These are phyloP conservation scores for Pelargonium fulgidum DNA, from an alignment of 441 rosid genomes.

Conservation along the genomic window DNA sequence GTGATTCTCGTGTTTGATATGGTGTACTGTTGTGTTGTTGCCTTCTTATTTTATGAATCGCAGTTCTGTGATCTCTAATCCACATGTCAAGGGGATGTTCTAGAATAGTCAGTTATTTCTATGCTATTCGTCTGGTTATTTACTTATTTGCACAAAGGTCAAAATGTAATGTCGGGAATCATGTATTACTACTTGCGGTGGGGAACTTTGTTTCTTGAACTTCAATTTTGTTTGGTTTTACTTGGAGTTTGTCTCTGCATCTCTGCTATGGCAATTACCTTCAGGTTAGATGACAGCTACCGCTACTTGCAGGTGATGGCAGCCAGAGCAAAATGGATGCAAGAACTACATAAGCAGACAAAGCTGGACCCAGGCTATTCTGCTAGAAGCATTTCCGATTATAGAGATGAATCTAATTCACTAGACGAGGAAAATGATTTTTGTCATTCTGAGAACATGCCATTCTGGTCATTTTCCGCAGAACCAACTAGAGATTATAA, in stretches of 20 bases:
- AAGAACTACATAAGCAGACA: slow-evolving; percentile 61
- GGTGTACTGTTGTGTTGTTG: too few relatives aligned
- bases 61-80: too few relatives aligned
- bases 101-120: too few relatives aligned
- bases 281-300: neutral
- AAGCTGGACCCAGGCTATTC: slow-evolving; percentile 39
- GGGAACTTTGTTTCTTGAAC: too few relatives aligned
- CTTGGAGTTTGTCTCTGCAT: neutral
- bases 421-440: slow-evolving; percentile 29
- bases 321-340: slow-evolving; percentile 69
- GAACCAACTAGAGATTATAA: slow-evolving; percentile 42
- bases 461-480: slow-evolving; percentile 39
- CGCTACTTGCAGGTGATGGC: slow-evolving; percentile 43
- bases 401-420: slow-evolving; percentile 22
- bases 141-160: too few relatives aligned
- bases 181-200: neutral
- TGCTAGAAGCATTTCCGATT: slow-evolving; percentile 27
- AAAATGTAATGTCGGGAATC: too few relatives aligned
- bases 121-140: too few relatives aligned
- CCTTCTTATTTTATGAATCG: too few relatives aligned
- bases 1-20: too few relatives aligned
- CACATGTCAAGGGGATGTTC: too few relatives aligned
- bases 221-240: too few relatives aligned
- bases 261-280: neutral
- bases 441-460: slow-evolving; percentile 33